A percentile compares a stretch with the other conserved stretches of the same genome.
phyloP scores from a whole-genome alignment of 768 basidiomycete species.

The Xerocomus spinulosus region DNA sequence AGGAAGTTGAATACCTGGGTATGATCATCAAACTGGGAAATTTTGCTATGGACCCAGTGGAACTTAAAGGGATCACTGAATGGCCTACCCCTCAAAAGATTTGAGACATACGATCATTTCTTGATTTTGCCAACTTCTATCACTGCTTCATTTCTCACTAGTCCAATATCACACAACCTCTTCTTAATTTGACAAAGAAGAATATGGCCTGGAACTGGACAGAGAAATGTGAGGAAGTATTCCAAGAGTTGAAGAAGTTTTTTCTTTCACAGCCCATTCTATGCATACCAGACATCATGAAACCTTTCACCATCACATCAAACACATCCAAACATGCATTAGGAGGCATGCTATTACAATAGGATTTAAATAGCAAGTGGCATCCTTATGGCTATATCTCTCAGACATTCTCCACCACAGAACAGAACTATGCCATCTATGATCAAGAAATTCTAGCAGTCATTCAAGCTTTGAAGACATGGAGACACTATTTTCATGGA shows the following conservation, averaged over 20 bases:
- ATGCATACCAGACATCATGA: not conserved
- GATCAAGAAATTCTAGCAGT: not conserved
- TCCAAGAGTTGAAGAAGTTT: not conserved
- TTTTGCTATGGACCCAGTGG: not conserved
- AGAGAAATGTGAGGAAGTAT: not conserved
- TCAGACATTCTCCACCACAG: not conserved
- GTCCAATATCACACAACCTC: too few relatives aligned
- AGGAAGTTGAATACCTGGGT: not conserved
- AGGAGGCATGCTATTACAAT: not conserved
- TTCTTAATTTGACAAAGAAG: not conserved
- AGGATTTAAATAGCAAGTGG: not conserved
- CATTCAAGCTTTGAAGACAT: not conserved
- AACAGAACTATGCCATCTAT: not conserved
- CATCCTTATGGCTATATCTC: not conserved
- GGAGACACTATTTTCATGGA: not conserved
- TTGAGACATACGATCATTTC: too few relatives aligned
- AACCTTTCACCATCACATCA: not conserved
- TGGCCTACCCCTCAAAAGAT: too few relatives aligned
- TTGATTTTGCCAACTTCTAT: too few relatives aligned
- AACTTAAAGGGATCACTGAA: too few relatives aligned
- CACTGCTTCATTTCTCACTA: too few relatives aligned
- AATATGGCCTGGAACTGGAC: not conserved
- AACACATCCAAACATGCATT: not conserved
- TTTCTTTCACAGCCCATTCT: not conserved
- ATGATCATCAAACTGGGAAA: not conserved